Percentiles rank a stretch among this genome's conserved stretches.
These are phyloP conservation scores for Podaxis rugospora DNA, from an alignment of 768 basidiomycete species.

Conservation along the genomic window DNA sequence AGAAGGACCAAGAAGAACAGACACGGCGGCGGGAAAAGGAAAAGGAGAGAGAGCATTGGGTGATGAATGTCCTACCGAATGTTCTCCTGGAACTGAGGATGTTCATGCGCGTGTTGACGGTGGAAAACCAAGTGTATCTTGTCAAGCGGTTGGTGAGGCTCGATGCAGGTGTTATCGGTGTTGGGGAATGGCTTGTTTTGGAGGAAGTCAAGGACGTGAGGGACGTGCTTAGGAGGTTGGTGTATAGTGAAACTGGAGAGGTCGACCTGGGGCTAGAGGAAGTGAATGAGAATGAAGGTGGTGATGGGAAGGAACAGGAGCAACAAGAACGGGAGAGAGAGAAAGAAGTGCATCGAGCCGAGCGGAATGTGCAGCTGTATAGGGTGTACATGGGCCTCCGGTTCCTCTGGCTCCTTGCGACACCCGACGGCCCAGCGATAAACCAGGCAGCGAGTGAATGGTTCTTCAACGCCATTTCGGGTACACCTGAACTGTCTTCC, in stretches of 20 bases:
- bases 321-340: background rate
- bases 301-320: conserved; percentile 8
- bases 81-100: conserved; percentile 47
- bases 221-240: conserved; percentile 31
- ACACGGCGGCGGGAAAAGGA: background rate
- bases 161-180: conserved; percentile 50
- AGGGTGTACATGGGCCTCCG: conserved; percentile 47
- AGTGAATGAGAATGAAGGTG: conserved; percentile 14
- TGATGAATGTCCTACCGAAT: conserved; percentile 50
- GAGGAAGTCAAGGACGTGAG: conserved; percentile 57
- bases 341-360: background rate
- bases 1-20: background rate
- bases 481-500: conserved; percentile 37
- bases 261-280: background rate
- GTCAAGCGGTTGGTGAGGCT: conserved; percentile 51
- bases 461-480: conserved; percentile 38
- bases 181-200: conserved; percentile 68
- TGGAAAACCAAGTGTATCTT: conserved; percentile 48
- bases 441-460: conserved; percentile 30
- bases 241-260: background rate
- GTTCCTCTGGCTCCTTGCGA: conserved; percentile 42
- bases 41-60: conserved; percentile 39
- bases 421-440: conserved; percentile 19
- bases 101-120: conserved; percentile 56
- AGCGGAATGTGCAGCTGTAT: conserved; percentile 35